Evolutionary conservation across 2,329 filamentous ascomycete species (phyloP).

Genomic region (Stachybotrys elegans): DNA sequence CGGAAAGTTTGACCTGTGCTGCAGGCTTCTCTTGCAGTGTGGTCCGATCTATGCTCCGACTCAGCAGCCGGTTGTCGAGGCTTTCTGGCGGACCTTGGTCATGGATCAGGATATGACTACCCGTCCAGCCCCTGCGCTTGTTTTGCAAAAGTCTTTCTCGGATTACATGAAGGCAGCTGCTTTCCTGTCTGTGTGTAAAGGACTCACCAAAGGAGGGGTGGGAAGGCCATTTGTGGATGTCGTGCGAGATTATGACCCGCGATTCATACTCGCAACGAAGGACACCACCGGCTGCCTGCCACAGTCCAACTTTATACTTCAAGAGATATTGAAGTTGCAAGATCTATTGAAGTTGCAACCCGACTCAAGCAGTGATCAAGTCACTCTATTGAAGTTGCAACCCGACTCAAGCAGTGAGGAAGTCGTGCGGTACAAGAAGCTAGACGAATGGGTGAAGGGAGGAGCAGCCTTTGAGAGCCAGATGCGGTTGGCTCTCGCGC

Average conservation of each 20-base stretch:
- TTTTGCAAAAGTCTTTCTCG: constrained; percentile 11
- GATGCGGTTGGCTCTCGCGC: constrained; percentile 9
- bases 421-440: too few relatives aligned
- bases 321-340: too few relatives aligned
- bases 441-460: too few relatives aligned
- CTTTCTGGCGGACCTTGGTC: constrained; percentile 20
- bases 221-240: constrained; percentile 10
- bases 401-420: too few relatives aligned
- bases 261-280: constrained; percentile 15
- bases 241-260: constrained; percentile 13
- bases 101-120: constrained; percentile 15
- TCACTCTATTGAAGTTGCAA: too few relatives aligned
- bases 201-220: constrained; percentile 2
- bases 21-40: constrained; percentile 15
- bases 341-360: too few relatives aligned
- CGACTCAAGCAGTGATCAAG: too few relatives aligned
- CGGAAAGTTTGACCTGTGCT: constrained; percentile 11
- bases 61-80: constrained; percentile 17
- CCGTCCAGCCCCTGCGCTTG: constrained; percentile 11
- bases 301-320: too few relatives aligned
- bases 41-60: constrained; percentile 13
- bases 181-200: constrained; percentile 6
- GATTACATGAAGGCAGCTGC: constrained; percentile 13
- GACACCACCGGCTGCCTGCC: constrained; percentile 13
- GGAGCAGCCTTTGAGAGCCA: constrained; percentile 13